These are phyloP conservation scores for Mycena chlorophos DNA, from an alignment of 768 basidiomycete species.

Conservation along the genomic window DNA sequence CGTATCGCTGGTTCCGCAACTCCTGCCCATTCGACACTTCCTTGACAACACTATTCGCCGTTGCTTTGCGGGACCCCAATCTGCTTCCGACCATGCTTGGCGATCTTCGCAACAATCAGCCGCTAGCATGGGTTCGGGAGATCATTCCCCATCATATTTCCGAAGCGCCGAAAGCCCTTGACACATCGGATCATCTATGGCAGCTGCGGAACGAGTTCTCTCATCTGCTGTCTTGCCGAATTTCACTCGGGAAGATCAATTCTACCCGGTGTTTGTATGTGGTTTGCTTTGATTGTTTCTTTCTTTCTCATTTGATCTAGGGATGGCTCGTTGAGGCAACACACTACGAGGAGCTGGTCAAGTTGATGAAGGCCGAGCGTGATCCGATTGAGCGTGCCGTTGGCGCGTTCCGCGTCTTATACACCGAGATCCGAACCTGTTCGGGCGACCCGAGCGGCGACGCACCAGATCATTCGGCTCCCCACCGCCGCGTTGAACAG, in stretches of 20 bases:
- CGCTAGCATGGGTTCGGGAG: not conserved
- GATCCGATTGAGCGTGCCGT: too few relatives aligned
- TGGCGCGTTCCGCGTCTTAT: too few relatives aligned
- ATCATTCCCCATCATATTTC: not conserved
- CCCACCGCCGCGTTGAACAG: too few relatives aligned
- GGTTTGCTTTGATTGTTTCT: too few relatives aligned
- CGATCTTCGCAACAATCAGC: not conserved
- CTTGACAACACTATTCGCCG: constrained; percentile 5
- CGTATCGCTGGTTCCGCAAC: constrained; percentile 8
- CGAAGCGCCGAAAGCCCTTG: not conserved
- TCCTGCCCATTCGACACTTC: constrained; percentile 16
- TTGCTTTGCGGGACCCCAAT: not conserved
- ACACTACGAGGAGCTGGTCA: too few relatives aligned
- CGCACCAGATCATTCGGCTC: too few relatives aligned
- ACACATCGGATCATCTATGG: not conserved
- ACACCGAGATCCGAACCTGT: too few relatives aligned
- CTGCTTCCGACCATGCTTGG: not conserved
- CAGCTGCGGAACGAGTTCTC: not conserved
- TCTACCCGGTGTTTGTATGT: not conserved
- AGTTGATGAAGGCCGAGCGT: too few relatives aligned
- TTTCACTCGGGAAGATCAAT: not conserved
- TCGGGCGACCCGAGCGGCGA: too few relatives aligned
- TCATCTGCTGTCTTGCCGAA: not conserved
- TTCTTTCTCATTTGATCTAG: too few relatives aligned
- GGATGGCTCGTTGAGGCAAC: too few relatives aligned